A percentile compares a stretch with the other conserved stretches of the same genome.
These are phyloP conservation scores for Aspergillus melleus DNA, from an alignment of 2,329 filamentous ascomycete genomes.

Conservation along the genomic window DNA sequence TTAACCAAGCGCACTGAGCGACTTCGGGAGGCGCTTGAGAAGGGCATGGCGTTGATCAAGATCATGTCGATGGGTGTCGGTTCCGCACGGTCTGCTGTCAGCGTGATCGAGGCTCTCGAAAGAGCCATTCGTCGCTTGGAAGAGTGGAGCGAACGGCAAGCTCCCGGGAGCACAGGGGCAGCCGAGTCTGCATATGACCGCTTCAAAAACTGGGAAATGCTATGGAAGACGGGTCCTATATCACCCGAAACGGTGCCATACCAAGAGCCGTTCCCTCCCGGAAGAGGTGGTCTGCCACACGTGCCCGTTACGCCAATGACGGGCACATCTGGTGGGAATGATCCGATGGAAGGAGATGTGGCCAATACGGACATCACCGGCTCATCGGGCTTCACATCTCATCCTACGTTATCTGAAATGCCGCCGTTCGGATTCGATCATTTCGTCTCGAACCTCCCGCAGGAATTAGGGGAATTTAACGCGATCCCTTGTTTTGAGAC, in stretches of 20 bases:
- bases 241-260: slow-evolving; percentile 33
- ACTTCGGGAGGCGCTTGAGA: slow-evolving; percentile 49
- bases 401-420: slow-evolving; percentile 31
- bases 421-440: slow-evolving; percentile 40
- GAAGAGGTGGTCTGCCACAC: slow-evolving; percentile 10
- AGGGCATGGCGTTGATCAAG: slow-evolving; percentile 53
- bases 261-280: slow-evolving; percentile 20
- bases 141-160: slow-evolving; percentile 40
- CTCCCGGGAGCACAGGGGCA: slow-evolving; percentile 30
- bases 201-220: slow-evolving; percentile 55
- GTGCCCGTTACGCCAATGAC: slow-evolving; percentile 26
- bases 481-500: slow-evolving; percentile 42
- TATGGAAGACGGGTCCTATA: slow-evolving; percentile 46
- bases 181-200: slow-evolving; percentile 53
- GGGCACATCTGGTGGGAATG: slow-evolving; percentile 13
- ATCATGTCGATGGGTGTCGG: slow-evolving; percentile 56
- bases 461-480: slow-evolving; percentile 42
- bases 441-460: slow-evolving; percentile 42
- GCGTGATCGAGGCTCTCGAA: slow-evolving; percentile 55
- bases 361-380: slow-evolving; percentile 21
- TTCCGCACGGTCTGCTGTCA: slow-evolving; percentile 54
- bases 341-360: slow-evolving; percentile 24
- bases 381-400: slow-evolving; percentile 30
- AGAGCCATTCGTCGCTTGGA: slow-evolving; percentile 50
- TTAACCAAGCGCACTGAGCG: slow-evolving; percentile 42